Percentiles rank a stretch among this genome's conserved stretches.
Conservation (phyloP, 768 basidiomycete species). For the Porphyrellus cyaneotinctus region DNA sequence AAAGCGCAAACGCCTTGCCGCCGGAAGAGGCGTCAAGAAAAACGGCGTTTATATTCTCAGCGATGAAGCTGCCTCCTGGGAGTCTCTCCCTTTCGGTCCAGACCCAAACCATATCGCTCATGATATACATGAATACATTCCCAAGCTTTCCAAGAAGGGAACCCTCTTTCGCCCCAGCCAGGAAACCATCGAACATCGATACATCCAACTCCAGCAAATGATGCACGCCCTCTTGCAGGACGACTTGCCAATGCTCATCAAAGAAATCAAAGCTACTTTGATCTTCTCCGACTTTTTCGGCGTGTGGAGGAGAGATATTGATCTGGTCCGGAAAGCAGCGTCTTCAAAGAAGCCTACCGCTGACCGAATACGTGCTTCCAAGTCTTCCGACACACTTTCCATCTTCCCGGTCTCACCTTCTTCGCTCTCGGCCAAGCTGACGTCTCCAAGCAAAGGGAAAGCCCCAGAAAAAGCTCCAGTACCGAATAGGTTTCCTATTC, state of each 20-base stretch:
- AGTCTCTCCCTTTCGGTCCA: conserved; percentile 82
- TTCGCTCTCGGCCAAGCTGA: conserved; percentile 4
- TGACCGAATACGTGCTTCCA: conserved; percentile 37
- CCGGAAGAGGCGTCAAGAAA: conserved; percentile 74
- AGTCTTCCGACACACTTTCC: conserved; percentile 54
- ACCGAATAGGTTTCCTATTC: not conserved
- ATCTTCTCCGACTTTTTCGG: conserved; percentile 74
- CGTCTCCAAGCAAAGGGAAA: conserved; percentile 15
- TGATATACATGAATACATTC: conserved; percentile 63
- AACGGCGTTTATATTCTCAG: conserved; percentile 64
- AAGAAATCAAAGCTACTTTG: conserved; percentile 57
- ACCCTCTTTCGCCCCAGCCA: conserved; percentile 70
- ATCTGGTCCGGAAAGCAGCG: conserved; percentile 45
- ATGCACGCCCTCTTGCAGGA: conserved; percentile 55
- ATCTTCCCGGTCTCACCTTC: conserved; percentile 43
- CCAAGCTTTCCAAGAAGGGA: conserved; percentile 65
- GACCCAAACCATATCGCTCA: conserved; percentile 68
- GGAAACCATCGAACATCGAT: conserved; percentile 60
- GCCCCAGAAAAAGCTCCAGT: not conserved
- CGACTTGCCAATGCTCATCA: conserved; percentile 60
- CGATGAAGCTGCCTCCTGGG: conserved; percentile 77
- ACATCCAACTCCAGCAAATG: conserved; percentile 54
- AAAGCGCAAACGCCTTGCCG: conserved; percentile 62
- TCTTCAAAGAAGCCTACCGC: conserved; percentile 16
- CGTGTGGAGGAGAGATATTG: conserved; percentile 70